phyloP scores from a whole-genome alignment of 2,329 filamentous ascomycete species.

The Coniosporium tulheliwenetii region DNA sequence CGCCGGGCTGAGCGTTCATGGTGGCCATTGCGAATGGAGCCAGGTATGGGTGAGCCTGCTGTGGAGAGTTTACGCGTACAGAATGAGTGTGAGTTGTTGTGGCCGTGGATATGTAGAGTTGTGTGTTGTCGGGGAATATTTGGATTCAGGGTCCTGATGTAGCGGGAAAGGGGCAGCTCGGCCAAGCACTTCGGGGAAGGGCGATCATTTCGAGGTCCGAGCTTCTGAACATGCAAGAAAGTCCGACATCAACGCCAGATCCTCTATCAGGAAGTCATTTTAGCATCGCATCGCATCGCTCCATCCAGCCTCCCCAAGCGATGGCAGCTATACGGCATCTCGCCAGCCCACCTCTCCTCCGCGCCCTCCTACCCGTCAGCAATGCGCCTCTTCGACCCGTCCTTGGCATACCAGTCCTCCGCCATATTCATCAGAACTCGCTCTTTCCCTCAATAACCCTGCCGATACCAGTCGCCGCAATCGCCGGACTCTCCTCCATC shows the following conservation, averaged over 20 bases:
- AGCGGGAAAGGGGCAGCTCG: conserved; percentile 20
- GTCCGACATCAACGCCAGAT: too few relatives aligned
- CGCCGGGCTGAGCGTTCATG: conserved; percentile 42
- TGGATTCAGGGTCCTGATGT: neutral
- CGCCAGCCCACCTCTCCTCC: conserved; percentile 23
- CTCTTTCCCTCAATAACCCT: conserved; percentile 27
- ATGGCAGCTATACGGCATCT: conserved; percentile 22
- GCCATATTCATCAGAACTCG: conserved; percentile 25
- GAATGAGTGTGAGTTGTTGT: neutral
- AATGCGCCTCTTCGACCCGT: conserved; percentile 24
- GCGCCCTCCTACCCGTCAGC: conserved; percentile 38
- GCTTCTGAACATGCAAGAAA: too few relatives aligned
- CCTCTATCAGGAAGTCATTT: neutral
- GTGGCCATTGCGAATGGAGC: conserved; percentile 38
- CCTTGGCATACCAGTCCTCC: conserved; percentile 26
- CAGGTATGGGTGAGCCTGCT: neutral
- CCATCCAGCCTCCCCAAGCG: neutral
- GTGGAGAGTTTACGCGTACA: too few relatives aligned
- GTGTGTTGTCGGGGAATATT: neutral
- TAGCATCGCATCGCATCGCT: conserved; percentile 17
- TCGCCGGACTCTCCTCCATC: conserved; percentile 40
- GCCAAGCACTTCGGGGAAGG: too few relatives aligned
- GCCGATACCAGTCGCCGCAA: conserved; percentile 17
- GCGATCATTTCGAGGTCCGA: too few relatives aligned
- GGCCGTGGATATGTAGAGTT: neutral